A percentile compares a stretch with the other conserved stretches of the same genome.
These are phyloP conservation scores for Gossypium herbaceum DNA, from an alignment of 345 rosid species.

Conservation along the genomic window DNA sequence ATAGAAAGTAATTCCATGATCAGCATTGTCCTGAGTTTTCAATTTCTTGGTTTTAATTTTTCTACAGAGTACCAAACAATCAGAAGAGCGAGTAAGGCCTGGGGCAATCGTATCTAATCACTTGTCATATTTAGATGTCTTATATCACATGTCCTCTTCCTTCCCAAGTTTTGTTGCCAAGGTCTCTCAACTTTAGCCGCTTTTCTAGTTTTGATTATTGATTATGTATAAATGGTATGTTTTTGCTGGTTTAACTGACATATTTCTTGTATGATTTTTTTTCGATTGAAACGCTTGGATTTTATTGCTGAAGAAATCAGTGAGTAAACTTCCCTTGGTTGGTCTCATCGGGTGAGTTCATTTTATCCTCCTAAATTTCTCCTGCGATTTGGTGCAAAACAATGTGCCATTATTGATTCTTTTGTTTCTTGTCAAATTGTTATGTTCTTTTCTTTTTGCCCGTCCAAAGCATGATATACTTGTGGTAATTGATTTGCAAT, in stretches of 20 bases:
- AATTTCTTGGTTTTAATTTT: not conserved
- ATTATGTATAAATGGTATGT: not conserved
- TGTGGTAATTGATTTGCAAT: not conserved
- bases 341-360: constrained; percentile 86
- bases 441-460: not conserved
- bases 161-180: constrained; percentile 98
- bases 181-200: constrained; percentile 46
- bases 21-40: not conserved
- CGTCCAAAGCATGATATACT: not conserved
- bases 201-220: not conserved
- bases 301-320: constrained; percentile 84
- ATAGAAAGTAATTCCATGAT: not conserved
- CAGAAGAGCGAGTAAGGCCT: constrained; percentile 57
- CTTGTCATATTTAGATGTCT: constrained; percentile 84
- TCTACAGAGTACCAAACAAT: constrained; percentile 25
- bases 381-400: not conserved
- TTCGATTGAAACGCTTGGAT: constrained; percentile 19
- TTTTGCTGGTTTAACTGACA: constrained; percentile 25
- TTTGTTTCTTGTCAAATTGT: not conserved
- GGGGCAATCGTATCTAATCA: constrained; percentile 93
- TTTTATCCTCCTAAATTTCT: not conserved
- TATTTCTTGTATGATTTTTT: constrained; percentile 17
- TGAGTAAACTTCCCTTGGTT: constrained; percentile 87
- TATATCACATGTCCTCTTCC: constrained; percentile 92
- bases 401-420: not conserved